These are phyloP conservation scores for Scheffersomyces amazonensis DNA, from an alignment of 805 yeast genomes.

Conservation along the genomic window DNA sequence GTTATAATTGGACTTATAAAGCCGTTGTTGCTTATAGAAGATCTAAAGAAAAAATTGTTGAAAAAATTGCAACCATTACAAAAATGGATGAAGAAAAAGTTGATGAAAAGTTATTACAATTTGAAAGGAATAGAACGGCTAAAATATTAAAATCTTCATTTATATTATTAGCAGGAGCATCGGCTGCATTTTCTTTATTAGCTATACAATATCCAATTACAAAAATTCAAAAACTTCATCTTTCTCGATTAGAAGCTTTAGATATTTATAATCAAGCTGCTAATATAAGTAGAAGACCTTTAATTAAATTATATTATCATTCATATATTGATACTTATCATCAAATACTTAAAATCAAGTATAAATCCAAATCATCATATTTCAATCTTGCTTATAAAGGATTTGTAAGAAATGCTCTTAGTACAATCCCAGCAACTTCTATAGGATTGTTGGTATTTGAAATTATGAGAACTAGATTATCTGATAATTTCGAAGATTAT, in stretches of 20 bases:
- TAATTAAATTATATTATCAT: conserved; percentile 57
- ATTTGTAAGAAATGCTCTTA: conserved; percentile 64
- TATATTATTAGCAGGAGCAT: conserved; percentile 79
- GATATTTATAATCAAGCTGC: conserved; percentile 52
- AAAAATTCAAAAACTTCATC: conserved; percentile 76
- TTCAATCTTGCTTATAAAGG: conserved; percentile 75
- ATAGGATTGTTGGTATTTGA: conserved; percentile 84
- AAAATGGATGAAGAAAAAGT: conserved; percentile 12
- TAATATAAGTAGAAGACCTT: conserved; percentile 19
- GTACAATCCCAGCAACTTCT: conserved; percentile 85
- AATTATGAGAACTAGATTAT: conserved; percentile 56
- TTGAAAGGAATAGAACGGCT: conserved; percentile 37
- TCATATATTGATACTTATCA: conserved; percentile 75
- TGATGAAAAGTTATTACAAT: conserved; percentile 19
- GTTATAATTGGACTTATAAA: conserved; percentile 47
- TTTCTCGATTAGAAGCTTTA: conserved; percentile 74
- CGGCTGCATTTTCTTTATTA: conserved; percentile 76
- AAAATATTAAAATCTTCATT: conserved; percentile 63
- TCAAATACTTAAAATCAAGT: conserved; percentile 53
- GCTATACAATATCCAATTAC: conserved; percentile 80
- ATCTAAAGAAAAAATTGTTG: conserved; percentile 41
- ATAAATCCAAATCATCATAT: conserved; percentile 56
- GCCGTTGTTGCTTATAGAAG: conserved; percentile 42
- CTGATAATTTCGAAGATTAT: conserved; percentile 28
- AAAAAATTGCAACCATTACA: conserved; percentile 12